Evolutionary conservation across 2,329 filamentous ascomycete species (phyloP).

Genomic region (Sporothrix schenckii): DNA sequence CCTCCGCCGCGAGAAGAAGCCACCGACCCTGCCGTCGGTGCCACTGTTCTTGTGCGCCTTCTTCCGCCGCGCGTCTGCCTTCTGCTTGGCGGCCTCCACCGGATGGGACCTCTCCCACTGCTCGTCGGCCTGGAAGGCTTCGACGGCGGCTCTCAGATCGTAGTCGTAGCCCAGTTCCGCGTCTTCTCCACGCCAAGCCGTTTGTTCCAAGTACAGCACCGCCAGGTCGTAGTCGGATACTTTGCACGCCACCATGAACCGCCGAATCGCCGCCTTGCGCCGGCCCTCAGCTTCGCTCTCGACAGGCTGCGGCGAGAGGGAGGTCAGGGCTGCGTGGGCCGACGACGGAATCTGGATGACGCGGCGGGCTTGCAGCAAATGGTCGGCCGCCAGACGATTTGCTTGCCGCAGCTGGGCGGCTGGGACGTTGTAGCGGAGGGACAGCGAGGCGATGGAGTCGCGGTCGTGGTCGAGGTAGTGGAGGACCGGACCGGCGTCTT

Average conservation of each 20-base stretch:
- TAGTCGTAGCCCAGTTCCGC: constrained; percentile 52
- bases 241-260: constrained; percentile 80
- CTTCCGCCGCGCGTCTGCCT: constrained; percentile 30
- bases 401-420: constrained; percentile 61
- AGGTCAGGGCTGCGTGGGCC: constrained; percentile 4
- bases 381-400: constrained; percentile 70
- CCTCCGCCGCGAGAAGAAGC: constrained; percentile 19
- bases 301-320: constrained; percentile 68
- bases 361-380: constrained; percentile 68
- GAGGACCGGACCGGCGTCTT: constrained; percentile 62
- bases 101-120: constrained; percentile 74
- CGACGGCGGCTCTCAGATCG: constrained; percentile 66
- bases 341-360: constrained; percentile 69
- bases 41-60: constrained; percentile 36
- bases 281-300: constrained; percentile 74
- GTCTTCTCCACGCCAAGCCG: background rate
- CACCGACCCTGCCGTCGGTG: background rate
- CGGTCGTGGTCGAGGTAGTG: constrained; percentile 73
- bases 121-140: constrained; percentile 70
- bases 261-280: constrained; percentile 69
- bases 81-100: constrained; percentile 44
- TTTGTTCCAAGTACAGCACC: constrained; percentile 67
- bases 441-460: constrained; percentile 69
- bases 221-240: constrained; percentile 77
- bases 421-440: constrained; percentile 72